Base-by-base conservation (phyloP, 805 yeast genomes). In the Ogataea salicorniae region DNA sequence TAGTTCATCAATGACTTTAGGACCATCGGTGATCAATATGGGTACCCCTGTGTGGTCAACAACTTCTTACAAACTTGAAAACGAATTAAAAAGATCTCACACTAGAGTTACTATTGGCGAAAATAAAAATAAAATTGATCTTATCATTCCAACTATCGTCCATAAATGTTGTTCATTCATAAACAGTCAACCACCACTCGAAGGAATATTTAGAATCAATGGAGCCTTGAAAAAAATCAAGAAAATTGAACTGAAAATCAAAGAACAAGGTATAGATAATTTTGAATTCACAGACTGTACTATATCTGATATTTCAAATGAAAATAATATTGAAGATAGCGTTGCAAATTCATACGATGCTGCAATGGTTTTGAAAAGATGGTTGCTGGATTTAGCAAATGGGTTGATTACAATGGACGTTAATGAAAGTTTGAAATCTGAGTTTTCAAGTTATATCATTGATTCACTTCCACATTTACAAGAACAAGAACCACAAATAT, bases 141-240 rank as follows among this genome's bases (percentile, higher is more conserved):
- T 60, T 8, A 49, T 42, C 18, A 54, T 67, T 14, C 72, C 72
- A 11, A 52, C 59, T 2, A 26, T 63, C 26, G 67, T 67, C 5
- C 53, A 57, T 34, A 65, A 63, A 47, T 66, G 71, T 49, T 63
- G 70, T 43, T 42, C 55, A 20, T 66, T 52, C 46, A 58, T 68
- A 15, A 37, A 48, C 14, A 38, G 43, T 1, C 47, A 53, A 37
- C 61, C 54, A 1, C 61, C 60, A 4, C 52, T 57, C 5, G 69
- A 68, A 52, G 72, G 72, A 13, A 55, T 68, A n/a, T 68, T 68
- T 48, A 51, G 72, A 49, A 62, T 68, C 47, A 68, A 67, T 49
- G 69, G 71, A 6, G 58, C 69, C 13, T 53, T 68, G 33, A 61
- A 61, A 39, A 68, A 67, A 43, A 60, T 67, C 34, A 64, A 61